These are phyloP conservation scores for Microcyclosporella mali DNA, from an alignment of 2,329 filamentous ascomycete species.

Conservation along the genomic window DNA sequence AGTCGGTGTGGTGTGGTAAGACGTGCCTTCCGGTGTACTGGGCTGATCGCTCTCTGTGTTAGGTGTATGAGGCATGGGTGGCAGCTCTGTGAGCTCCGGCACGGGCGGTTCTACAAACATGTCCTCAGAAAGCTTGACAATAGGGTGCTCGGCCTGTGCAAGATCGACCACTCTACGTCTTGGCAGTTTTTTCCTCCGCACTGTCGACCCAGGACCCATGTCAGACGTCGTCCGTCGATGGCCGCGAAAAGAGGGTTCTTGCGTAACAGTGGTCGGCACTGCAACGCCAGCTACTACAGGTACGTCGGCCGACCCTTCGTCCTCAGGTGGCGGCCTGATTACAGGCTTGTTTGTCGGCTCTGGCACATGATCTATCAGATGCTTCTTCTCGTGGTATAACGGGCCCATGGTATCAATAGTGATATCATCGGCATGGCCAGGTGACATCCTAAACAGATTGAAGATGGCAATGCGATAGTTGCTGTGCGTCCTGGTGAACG, in stretches of 20 bases:
- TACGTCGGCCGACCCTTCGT: constrained; percentile 37
- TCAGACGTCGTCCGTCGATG: constrained; percentile 28
- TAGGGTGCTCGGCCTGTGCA: constrained; percentile 39
- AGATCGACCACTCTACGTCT: constrained; percentile 55
- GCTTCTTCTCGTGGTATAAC: constrained; percentile 76
- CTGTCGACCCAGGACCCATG: constrained; percentile 29
- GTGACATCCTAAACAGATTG: constrained; percentile 86
- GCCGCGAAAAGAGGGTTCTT: constrained; percentile 8
- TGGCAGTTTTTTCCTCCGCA: constrained; percentile 52
- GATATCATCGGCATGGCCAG: constrained; percentile 85
- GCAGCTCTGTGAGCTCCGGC: constrained; percentile 26
- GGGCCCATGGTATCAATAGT: constrained; percentile 80
- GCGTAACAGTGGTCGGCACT: constrained; percentile 9
- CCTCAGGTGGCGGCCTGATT: constrained; percentile 61
- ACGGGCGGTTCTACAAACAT: constrained; percentile 11
- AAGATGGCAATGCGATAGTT: constrained; percentile 87
- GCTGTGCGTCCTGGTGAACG: constrained; percentile 79
- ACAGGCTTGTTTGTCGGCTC: constrained; percentile 72
- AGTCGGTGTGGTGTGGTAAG: constrained; percentile 21
- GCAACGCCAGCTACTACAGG: too few species aligned
- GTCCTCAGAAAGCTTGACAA: constrained; percentile 20
- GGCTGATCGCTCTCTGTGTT: constrained; percentile 23
- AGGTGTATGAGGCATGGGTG: constrained; percentile 21
- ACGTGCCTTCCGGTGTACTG: constrained; percentile 22
- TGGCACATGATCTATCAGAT: constrained; percentile 72